Evolutionary conservation across 1,139 yeast genomes (phyloP).

Genomic region (Meyerozyma athensensis): DNA sequence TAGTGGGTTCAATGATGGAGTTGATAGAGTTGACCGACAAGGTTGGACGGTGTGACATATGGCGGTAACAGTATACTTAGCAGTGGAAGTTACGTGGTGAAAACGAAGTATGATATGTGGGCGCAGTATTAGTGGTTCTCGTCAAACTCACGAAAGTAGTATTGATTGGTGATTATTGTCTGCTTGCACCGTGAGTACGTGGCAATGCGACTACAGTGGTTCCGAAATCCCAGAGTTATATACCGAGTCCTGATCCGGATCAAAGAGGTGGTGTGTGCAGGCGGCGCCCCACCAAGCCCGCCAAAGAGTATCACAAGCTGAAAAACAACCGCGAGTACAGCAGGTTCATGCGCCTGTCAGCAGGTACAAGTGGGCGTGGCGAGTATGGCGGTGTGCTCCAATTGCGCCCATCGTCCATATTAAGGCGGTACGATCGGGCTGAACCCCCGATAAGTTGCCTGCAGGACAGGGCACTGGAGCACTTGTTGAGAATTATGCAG

Average conservation of each 20-base stretch:
- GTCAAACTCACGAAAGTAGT: no score
- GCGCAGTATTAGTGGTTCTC: no score
- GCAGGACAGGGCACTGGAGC: no score
- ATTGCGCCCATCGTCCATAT: no score
- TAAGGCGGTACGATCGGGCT: no score
- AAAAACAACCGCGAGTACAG: no score
- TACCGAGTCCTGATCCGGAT: conserved; percentile 4
- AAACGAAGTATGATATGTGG: no score
- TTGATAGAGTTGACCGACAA: conserved; percentile 33
- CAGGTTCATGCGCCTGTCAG: background rate
- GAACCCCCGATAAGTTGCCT: no score
- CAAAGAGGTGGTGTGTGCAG: conserved; percentile 4
- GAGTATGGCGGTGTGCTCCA: no score
- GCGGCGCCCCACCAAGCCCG: conserved; percentile 4
- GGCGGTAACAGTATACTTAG: background rate
- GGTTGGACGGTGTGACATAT: conserved; percentile 31
- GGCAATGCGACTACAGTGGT: conserved; percentile 1
- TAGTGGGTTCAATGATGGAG: conserved; percentile 37
- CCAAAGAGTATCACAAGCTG: conserved; percentile 2
- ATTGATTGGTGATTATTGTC: no score
- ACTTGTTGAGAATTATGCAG: background rate
- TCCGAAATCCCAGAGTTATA: background rate
- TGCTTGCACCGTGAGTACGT: no score
- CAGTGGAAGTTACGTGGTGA: no score
- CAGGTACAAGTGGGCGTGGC: background rate